Percentiles rank a stretch among this genome's conserved stretches.
Conservation (phyloP, 75 land plant genomes). For the Isoetes taiwanensis region DNA sequence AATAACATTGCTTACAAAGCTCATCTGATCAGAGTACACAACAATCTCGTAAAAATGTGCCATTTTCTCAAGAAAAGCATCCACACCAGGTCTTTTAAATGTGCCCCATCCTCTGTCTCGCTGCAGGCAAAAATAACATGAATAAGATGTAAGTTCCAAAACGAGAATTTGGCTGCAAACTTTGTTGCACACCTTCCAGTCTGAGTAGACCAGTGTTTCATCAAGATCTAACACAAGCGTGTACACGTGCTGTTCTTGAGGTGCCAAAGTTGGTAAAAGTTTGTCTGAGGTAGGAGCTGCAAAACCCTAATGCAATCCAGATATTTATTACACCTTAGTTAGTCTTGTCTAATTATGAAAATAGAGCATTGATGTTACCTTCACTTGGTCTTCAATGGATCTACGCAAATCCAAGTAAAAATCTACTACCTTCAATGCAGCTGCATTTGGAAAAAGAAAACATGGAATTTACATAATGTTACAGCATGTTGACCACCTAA, state of each 20-base stretch:
- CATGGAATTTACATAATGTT: no score
- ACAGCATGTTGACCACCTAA: no score
- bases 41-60: constrained; percentile 90
- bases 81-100: constrained; percentile 92
- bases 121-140: constrained; percentile 21
- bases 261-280: constrained; percentile 86
- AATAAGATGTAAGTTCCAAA: not conserved
- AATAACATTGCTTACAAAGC: constrained; percentile 74
- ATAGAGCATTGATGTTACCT: constrained; percentile 27
- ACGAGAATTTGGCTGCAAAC: not conserved
- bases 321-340: no score
- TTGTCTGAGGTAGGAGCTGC: constrained; percentile 84
- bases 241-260: constrained; percentile 67
- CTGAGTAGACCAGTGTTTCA: constrained; percentile 81
- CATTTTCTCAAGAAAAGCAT: constrained; percentile 83
- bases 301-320: constrained; percentile 43
- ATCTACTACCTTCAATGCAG: constrained; percentile 47
- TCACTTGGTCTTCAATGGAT: constrained; percentile 60
- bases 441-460: no score
- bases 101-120: constrained; percentile 93
- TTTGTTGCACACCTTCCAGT: constrained; percentile 61
- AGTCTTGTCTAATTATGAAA: no score
- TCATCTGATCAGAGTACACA: constrained; percentile 68
- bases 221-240: constrained; percentile 90
- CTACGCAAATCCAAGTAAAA: constrained; percentile 68